Evolutionary conservation across 148 eudicot species (phyloP), one percentile per base, ranked within the genome.

Genomic region (Pouteria glomerata): DNA sequence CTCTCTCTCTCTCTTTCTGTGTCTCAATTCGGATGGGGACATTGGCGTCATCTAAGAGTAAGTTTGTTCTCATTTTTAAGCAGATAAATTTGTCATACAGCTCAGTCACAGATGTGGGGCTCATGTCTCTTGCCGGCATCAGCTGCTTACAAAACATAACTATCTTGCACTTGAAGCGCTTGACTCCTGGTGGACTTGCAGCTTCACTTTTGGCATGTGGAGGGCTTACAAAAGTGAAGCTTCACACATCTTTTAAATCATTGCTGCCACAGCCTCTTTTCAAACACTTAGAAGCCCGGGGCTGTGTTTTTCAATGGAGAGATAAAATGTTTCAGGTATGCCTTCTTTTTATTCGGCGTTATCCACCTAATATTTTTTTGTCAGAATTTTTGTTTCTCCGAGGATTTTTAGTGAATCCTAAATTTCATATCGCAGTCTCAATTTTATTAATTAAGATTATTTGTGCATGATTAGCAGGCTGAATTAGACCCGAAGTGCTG

Each of bases 61-160:
- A 26, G 4, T 3, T 23, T 44, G 24, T 62, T 60, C 34, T 70
- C 61, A 24, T 69, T 64, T 41, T 55, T 70, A n/a, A 76, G 67
- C 88, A 89, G 97, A 86, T 90, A 78, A 89, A 87, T 82, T 73
- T 93, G 82, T 93, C 98, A 15, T 90, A 86, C 68, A 88, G 81
- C 59, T 88, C 88, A 3, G 89, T 93, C 64, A 93, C 95, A 37
- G 91, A 90, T 64, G 83, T 89, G 3, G 98, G 98, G 45, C 81
- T 90, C 51, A 72, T 93, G 73, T 86, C 92, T 24, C 91, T 93
- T 0, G 88, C 95, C 19, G 83, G 92, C 77, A 79, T 93, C 58
- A 81, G 98, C 81, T 84, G 97, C 80, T 80, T 93, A 44, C 95
- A 90, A 72, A 89, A 71, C 82, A 74, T 90, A 77, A 89, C 86